phyloP scores from a whole-genome alignment of 2,329 filamentous ascomycete species.

The Aspergillus sp. region DNA sequence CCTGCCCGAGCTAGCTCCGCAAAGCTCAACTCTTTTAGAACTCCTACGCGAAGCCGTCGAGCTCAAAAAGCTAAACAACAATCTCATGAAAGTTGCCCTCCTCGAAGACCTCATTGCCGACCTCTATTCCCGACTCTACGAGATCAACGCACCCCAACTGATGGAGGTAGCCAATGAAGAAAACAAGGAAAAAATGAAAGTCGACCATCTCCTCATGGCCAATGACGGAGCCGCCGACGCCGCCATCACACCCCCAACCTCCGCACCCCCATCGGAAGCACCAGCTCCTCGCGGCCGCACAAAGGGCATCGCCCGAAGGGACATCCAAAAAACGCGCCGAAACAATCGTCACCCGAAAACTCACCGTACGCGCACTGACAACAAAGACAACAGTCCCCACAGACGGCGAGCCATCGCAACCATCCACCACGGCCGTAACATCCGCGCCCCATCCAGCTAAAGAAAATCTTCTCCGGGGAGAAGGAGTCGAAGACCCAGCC shows the following conservation, averaged over 20 bases:
- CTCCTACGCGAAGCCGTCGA: slow-evolving; percentile 63
- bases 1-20: slow-evolving; percentile 51
- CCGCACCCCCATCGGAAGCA: slow-evolving; percentile 28
- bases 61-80: slow-evolving; percentile 75
- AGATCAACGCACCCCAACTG: slow-evolving; percentile 34
- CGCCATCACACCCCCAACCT: slow-evolving; percentile 22
- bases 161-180: slow-evolving; percentile 39
- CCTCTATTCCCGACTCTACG: slow-evolving; percentile 64
- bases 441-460: slow-evolving; percentile 8
- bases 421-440: slow-evolving; percentile 12
- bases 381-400: slow-evolving; percentile 17
- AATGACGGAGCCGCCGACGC: slow-evolving; percentile 30
- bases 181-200: slow-evolving; percentile 43
- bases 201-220: slow-evolving; percentile 43
- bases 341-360: slow-evolving; percentile 44
- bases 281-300: slow-evolving; percentile 39
- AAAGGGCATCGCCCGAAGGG: slow-evolving; percentile 56
- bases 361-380: slow-evolving; percentile 23
- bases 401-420: slow-evolving; percentile 4
- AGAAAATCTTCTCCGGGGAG: slow-evolving; percentile 4
- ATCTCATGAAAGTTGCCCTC: slow-evolving; percentile 74
- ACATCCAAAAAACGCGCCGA: slow-evolving; percentile 58
- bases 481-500: slow-evolving; percentile 45
- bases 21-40: slow-evolving; percentile 50
- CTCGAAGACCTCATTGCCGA: slow-evolving; percentile 95